Evolutionary conservation across 2,329 filamentous ascomycete genomes (phyloP), one percentile per base, ranked within the genome.

Genomic region (Cladophialophora carrionii): DNA sequence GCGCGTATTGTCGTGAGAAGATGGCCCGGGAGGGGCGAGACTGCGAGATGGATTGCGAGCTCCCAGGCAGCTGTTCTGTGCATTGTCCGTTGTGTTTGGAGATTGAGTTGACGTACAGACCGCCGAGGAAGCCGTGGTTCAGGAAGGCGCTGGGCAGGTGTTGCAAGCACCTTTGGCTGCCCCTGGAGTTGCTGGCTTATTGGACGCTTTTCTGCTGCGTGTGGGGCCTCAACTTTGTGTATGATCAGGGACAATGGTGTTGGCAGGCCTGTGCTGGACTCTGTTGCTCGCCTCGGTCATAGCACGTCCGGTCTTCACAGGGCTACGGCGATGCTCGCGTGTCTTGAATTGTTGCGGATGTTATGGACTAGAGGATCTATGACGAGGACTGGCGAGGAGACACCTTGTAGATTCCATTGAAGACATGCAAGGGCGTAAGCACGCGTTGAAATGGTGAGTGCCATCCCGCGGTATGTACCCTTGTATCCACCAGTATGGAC

Each of bases 81-180:
- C 52, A 63, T 49, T 69, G 67, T 57, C 67, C 67, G 9, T n/a
- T 56, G 14, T 69, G 64, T 31, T 26, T 69, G 48, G 63, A 69
- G 51, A 57, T 26, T 14, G 67, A 66, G 22, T 37, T 69, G 65
- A 69, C 65, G 22, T 68, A 59, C 54, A 4, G 31, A 2, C 59
- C 60, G 4, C 52, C 56, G 37, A 57, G 63, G 41, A 61, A 57
- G 49, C 56, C 52, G 17, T 63, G 57, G 66, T 12, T 65, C 10
- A 34, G 66, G 34, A 58, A 56, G 53, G 34, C 20, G 8, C 22
- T 63, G 14, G n/a, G 22, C 5, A 57, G 41, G 14, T 26, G 26
- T 17, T 32, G 58, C 17, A 52, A 26, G 51, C 14, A 31, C 22
- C 8, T 54, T 22, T 59, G 24, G 26, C 32, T 32, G 24, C 49